phyloP scores from a whole-genome alignment of 2,329 filamentous ascomycete genomes.

The Sclerotiophoma versabilis region DNA sequence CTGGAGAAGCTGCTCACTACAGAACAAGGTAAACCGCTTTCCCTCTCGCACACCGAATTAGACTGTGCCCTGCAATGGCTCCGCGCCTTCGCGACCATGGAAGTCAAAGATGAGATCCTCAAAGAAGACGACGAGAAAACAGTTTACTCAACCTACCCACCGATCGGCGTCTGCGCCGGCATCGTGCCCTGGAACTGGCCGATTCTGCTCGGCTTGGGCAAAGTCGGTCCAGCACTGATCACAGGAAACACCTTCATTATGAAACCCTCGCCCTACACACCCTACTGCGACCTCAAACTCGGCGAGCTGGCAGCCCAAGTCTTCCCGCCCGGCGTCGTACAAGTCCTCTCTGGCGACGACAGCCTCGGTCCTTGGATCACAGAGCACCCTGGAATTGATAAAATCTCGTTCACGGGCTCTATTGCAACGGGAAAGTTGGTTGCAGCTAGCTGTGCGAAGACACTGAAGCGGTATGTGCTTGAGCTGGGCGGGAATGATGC shows the following conservation, averaged over 20 bases:
- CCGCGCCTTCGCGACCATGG: constrained; percentile 41
- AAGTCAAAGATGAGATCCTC: constrained; percentile 46
- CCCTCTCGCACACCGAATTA: constrained; percentile 27
- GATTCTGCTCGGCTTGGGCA: constrained; percentile 50
- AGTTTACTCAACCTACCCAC: constrained; percentile 52
- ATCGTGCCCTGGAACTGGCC: constrained; percentile 55
- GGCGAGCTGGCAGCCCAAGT: constrained; percentile 63
- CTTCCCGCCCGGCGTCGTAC: constrained; percentile 68
- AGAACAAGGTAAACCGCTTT: constrained; percentile 37
- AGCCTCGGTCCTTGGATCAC: constrained; percentile 66
- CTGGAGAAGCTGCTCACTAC: constrained; percentile 31
- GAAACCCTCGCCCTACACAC: constrained; percentile 64
- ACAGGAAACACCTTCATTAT: constrained; percentile 64
- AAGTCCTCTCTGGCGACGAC: constrained; percentile 66
- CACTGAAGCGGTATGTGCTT: constrained; percentile 66
- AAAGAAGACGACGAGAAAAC: constrained; percentile 53
- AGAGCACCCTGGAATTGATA: constrained; percentile 64
- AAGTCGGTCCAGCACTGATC: constrained; percentile 65
- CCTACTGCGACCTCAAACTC: constrained; percentile 65
- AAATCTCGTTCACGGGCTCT: constrained; percentile 70
- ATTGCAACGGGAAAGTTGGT: constrained; percentile 66
- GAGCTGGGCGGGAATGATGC: constrained; percentile 70
- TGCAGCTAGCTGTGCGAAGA: constrained; percentile 61
- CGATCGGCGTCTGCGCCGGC: constrained; percentile 54
- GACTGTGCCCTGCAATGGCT: constrained; percentile 33